phyloP scores from a whole-genome alignment of 306 rosid genomes.

The Pyrus bretschneideri region DNA sequence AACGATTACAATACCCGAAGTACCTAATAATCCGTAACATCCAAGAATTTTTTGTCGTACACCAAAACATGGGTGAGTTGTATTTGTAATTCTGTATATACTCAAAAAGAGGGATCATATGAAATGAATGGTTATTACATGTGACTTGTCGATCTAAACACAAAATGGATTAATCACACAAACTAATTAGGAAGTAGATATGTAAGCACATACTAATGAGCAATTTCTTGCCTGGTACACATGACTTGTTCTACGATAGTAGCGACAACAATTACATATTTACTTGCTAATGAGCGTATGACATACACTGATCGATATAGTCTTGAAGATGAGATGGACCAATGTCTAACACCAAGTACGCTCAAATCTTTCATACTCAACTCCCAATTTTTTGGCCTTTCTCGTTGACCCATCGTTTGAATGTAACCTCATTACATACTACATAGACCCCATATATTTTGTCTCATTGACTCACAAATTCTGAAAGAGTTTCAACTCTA shows the following conservation, averaged over 20 bases:
- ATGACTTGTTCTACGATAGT: too few species aligned
- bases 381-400: not conserved
- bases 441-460: too few species aligned
- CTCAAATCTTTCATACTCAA: not conserved
- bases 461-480: too few species aligned
- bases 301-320: not conserved
- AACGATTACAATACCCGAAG: too few species aligned
- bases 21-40: accelerated
- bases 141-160: not conserved
- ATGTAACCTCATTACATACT: too few species aligned
- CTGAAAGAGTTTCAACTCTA: too few species aligned
- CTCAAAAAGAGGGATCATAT: not conserved
- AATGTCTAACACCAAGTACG: not conserved
- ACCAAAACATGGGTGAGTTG: not conserved
- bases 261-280: too few species aligned
- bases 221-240: too few species aligned
- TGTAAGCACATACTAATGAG: too few species aligned
- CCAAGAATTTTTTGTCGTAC: too few species aligned
- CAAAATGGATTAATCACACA: not conserved
- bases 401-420: not conserved
- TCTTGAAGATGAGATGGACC: not conserved
- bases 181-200: too few species aligned
- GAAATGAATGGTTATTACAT: not conserved
- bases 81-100: not conserved
- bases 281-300: not conserved